Percentiles rank a stretch among this genome's conserved stretches.
phyloP scores from a whole-genome alignment of 306 rosid species.

The Gynostemma pentaphyllum region DNA sequence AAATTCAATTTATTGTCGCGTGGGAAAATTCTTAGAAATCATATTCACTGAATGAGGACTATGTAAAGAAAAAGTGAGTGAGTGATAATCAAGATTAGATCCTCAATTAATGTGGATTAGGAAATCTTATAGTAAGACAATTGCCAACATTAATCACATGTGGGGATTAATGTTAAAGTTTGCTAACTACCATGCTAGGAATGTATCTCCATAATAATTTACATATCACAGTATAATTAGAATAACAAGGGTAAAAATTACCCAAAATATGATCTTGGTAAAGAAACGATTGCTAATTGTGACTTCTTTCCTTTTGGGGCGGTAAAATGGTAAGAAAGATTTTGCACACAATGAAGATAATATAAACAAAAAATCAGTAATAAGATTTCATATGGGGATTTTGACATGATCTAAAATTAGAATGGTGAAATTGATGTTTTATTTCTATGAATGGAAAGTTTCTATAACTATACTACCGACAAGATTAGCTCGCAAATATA shows the following conservation, averaged over 20 bases:
- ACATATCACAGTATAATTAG: neutral
- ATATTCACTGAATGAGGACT: neutral
- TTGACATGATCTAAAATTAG: neutral
- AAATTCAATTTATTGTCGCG: neutral
- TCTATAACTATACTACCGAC: neutral
- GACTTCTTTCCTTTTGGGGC: neutral
- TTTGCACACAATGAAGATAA: no score
- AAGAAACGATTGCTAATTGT: neutral
- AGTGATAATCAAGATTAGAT: slow-evolving; percentile 1
- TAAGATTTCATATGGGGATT: neutral
- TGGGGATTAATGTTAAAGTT: neutral
- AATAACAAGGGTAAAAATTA: no score
- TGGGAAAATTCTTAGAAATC: neutral
- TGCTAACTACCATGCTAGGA: neutral
- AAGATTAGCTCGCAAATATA: slow-evolving; percentile 10
- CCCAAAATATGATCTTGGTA: no score
- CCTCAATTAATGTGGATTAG: neutral
- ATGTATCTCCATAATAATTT: neutral
- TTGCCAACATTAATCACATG: slow-evolving; percentile 4
- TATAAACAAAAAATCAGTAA: no score
- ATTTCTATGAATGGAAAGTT: neutral
- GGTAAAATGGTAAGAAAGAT: neutral
- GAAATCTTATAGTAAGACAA: neutral
- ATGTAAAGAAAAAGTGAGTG: neutral
- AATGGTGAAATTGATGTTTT: neutral